Percentiles rank a stretch among this genome's conserved stretches.
Conservation (phyloP, 139 green algal genomes). For the Picochlorum costavermella region DNA sequence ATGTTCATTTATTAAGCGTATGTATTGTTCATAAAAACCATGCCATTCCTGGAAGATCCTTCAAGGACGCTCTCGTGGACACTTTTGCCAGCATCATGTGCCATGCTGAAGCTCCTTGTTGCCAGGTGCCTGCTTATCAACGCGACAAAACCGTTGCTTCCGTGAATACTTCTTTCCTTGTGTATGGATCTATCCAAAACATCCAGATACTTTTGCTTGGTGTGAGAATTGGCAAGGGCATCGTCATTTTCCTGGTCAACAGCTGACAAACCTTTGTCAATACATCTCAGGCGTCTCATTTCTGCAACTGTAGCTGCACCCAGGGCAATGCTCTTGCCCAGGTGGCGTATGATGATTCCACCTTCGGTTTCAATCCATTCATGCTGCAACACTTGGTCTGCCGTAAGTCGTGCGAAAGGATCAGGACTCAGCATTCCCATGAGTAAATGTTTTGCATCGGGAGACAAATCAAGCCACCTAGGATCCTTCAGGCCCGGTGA, state of each 20-base stretch:
- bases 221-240: neutral
- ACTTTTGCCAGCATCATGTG: neutral
- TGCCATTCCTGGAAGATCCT: neutral
- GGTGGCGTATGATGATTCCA: slow-evolving; percentile 19
- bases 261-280: slow-evolving; percentile 25
- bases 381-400: slow-evolving; percentile 26
- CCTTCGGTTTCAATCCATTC: slow-evolving; percentile 33
- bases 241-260: neutral
- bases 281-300: slow-evolving; percentile 34
- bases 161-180: neutral
- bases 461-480: slow-evolving; percentile 32
- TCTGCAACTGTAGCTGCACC: slow-evolving; percentile 39
- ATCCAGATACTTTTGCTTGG: neutral
- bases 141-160: neutral
- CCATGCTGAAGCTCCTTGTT: slow-evolving; percentile 1
- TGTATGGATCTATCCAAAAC: neutral
- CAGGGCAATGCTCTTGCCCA: slow-evolving; percentile 28
- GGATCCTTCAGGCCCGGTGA: slow-evolving; percentile 36
- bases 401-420: slow-evolving; percentile 32
- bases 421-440: slow-evolving; percentile 39
- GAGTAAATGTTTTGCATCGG: slow-evolving; percentile 43
- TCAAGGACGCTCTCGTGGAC: neutral
- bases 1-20: too few relatives aligned
- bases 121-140: neutral
- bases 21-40: neutral